These are phyloP conservation scores for Dactylis glomerata DNA, from an alignment of 176 grass and related monocot genomes.

Conservation along the genomic window DNA sequence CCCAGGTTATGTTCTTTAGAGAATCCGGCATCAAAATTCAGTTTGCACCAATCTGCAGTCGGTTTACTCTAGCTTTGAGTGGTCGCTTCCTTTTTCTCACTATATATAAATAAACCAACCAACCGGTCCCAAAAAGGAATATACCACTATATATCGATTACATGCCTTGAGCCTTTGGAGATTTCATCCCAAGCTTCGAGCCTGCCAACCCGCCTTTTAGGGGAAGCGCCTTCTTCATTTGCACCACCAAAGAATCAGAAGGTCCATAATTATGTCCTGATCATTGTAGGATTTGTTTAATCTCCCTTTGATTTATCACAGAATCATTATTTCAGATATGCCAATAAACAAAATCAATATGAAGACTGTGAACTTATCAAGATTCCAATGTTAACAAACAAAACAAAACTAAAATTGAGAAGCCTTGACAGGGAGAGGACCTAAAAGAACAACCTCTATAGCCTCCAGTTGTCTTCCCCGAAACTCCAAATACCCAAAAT, in stretches of 20 bases:
- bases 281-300: not conserved
- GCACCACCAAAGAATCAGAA: not conserved
- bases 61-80: no score
- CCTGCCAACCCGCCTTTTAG: constrained; percentile 22
- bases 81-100: no score
- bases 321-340: not conserved
- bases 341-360: not conserved
- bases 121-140: no score
- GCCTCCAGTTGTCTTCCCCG: constrained; percentile 81
- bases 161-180: no score
- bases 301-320: not conserved
- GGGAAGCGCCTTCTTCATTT: constrained; percentile 81
- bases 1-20: no score
- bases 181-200: constrained; percentile 23
- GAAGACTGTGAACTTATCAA: no score
- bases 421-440: constrained; percentile 26
- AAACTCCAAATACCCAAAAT: constrained; percentile 79
- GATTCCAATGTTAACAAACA: not conserved
- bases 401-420: no score
- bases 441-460: constrained; percentile 91
- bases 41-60: no score
- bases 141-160: no score
- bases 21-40: no score
- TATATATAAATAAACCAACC: no score
- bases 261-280: not conserved